A percentile compares a stretch with the other conserved stretches of the same genome.
Conservation (phyloP, 208 protist species). For the Lotmaria passim region DNA sequence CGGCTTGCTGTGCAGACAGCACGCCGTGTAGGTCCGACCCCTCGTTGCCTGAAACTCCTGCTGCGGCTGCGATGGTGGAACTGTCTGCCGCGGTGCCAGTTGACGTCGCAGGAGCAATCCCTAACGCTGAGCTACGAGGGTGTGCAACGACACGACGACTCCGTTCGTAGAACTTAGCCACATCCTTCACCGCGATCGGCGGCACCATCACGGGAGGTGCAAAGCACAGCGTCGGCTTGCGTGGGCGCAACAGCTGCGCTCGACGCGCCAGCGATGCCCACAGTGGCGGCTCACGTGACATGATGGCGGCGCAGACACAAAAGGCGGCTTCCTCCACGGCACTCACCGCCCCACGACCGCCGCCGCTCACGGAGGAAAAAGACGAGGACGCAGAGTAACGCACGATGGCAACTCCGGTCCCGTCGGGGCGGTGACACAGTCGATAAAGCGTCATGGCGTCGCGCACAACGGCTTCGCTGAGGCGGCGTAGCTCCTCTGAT, state of each 20-base stretch:
- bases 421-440: slow-evolving; percentile 49
- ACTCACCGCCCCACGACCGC: slow-evolving; percentile 18
- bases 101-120: not conserved
- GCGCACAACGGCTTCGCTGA: slow-evolving; percentile 29
- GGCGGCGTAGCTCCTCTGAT: slow-evolving; percentile 28
- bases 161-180: slow-evolving; percentile 60
- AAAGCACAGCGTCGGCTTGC: slow-evolving; percentile 52
- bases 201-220: slow-evolving; percentile 37
- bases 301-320: slow-evolving; percentile 63
- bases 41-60: not conserved
- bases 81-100: not conserved
- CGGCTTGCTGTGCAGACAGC: slow-evolving; percentile 31
- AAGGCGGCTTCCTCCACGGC: slow-evolving; percentile 66
- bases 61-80: slow-evolving; percentile 1
- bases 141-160: slow-evolving; percentile 44
- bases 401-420: slow-evolving; percentile 31
- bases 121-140: not conserved
- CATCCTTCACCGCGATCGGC: slow-evolving; percentile 48
- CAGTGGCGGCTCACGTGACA: slow-evolving; percentile 43
- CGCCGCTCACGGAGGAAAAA: slow-evolving; percentile 11
- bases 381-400: not conserved
- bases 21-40: not conserved
- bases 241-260: slow-evolving; percentile 50
- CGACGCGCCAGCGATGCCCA: slow-evolving; percentile 52
- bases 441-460: slow-evolving; percentile 69